phyloP scores from a whole-genome alignment of 2,329 filamentous ascomycete genomes.

The Daldinia sp. region DNA sequence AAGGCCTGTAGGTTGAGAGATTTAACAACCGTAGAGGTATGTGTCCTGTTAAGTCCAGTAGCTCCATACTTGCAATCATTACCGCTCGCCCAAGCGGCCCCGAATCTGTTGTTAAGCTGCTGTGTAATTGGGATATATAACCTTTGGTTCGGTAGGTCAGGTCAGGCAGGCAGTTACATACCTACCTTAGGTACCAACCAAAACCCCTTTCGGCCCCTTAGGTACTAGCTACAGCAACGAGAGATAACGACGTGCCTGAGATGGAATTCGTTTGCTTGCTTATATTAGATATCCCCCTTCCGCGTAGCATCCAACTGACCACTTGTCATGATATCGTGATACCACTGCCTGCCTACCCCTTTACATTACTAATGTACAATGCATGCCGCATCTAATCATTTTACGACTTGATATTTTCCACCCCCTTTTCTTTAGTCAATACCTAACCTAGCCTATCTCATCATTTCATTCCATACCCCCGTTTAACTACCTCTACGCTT shows the following conservation, averaged over 20 bases:
- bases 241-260: neutral
- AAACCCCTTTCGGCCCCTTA: too few relatives aligned
- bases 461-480: neutral
- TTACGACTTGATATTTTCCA: neutral
- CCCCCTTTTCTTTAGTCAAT: neutral
- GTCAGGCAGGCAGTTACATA: too few relatives aligned
- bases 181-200: neutral
- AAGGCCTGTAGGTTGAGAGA: too few relatives aligned
- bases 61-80: too few relatives aligned
- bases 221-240: too few relatives aligned
- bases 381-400: neutral
- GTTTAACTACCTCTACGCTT: constrained; percentile 27
- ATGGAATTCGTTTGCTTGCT: neutral
- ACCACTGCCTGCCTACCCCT: neutral
- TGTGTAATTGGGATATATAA: too few relatives aligned
- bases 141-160: too few relatives aligned
- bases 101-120: too few relatives aligned
- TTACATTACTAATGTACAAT: constrained; percentile 9
- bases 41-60: too few relatives aligned
- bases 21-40: too few relatives aligned
- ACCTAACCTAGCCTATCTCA: neutral
- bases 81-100: too few relatives aligned
- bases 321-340: neutral
- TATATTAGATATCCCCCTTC: neutral
- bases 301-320: neutral